A percentile compares a stretch with the other conserved stretches of the same genome.
Evolutionary conservation across 441 rosid genomes (phyloP).

Genomic region (Erodium moschatum): DNA sequence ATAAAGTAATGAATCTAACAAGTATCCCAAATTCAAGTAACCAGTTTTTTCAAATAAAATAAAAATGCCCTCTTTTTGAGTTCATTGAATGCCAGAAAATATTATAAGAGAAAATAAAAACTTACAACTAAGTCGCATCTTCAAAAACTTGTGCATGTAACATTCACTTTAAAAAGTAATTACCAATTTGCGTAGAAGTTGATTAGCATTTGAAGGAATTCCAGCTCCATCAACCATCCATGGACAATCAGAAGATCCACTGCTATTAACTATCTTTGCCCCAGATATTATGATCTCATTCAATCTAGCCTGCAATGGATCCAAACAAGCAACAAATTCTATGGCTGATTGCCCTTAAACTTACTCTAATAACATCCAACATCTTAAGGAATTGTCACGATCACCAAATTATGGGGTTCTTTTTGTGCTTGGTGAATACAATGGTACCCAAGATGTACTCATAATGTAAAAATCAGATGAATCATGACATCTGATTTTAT

Average conservation of each 20-base stretch:
- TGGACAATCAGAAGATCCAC: conserved; percentile 56
- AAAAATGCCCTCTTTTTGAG: background rate
- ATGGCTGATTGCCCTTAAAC: background rate
- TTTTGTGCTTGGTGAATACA: background rate
- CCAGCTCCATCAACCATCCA: conserved; percentile 99
- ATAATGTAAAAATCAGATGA: background rate
- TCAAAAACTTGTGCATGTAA: background rate
- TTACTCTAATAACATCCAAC: background rate
- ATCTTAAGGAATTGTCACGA: background rate
- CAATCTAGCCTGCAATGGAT: conserved; percentile 68
- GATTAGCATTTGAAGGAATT: conserved; percentile 75
- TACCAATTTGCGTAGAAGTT: conserved; percentile 83
- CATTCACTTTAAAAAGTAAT: conserved; percentile 2
- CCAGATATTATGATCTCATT: conserved; percentile 75
- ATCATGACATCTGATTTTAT: background rate
- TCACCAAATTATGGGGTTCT: background rate
- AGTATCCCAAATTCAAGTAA: conserved; percentile 1
- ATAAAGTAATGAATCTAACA: background rate
- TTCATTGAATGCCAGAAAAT: background rate
- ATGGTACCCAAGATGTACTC: background rate
- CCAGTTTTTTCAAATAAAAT: background rate
- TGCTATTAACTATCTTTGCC: conserved; percentile 34
- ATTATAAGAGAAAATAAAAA: background rate
- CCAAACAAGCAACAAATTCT: conserved; percentile 9
- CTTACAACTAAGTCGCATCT: background rate